These are phyloP conservation scores for Aspergillus egyptiacus DNA, from an alignment of 495 filamentous ascomycete genomes.

Conservation along the genomic window DNA sequence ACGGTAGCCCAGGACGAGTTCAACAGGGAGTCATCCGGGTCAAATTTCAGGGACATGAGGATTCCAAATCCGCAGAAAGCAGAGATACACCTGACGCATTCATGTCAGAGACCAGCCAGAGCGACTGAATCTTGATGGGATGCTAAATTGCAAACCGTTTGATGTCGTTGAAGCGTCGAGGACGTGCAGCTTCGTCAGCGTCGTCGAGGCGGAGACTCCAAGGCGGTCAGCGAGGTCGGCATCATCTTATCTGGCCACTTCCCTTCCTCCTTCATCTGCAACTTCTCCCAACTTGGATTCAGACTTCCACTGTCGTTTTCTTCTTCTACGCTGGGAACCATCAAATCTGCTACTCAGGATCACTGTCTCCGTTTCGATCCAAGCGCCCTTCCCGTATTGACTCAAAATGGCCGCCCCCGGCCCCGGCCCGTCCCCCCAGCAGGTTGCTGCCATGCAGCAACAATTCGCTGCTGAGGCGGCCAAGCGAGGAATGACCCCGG, in stretches of 20 bases:
- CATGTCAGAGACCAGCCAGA: too few species aligned
- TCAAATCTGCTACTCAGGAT: background rate
- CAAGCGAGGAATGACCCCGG: constrained; percentile 68
- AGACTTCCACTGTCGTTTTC: too few species aligned
- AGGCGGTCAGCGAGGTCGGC: constrained; percentile 11
- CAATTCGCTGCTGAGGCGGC: constrained; percentile 73
- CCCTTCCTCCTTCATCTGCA: constrained; percentile 4
- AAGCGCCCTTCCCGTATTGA: background rate
- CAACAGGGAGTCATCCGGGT: constrained; percentile 26
- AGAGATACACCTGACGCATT: background rate
- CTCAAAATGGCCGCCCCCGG: constrained; percentile 46
- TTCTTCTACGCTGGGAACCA: constrained; percentile 1
- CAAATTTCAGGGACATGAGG: constrained; percentile 34
- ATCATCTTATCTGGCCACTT: constrained; percentile 37
- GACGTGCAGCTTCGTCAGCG: too few species aligned
- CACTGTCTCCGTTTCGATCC: background rate
- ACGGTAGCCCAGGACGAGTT: constrained; percentile 33
- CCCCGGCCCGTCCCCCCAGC: constrained; percentile 77
- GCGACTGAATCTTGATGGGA: too few species aligned
- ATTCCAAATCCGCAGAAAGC: background rate
- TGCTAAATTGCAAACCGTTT: too few species aligned
- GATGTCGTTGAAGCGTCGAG: too few species aligned
- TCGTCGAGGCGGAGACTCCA: background rate
- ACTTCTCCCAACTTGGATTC: too few species aligned
- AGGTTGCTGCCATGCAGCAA: constrained; percentile 76